Evolutionary conservation across 306 rosid species (phyloP), one percentile per base, ranked within the genome.

Genomic region (Casuarina equisetifolia): DNA sequence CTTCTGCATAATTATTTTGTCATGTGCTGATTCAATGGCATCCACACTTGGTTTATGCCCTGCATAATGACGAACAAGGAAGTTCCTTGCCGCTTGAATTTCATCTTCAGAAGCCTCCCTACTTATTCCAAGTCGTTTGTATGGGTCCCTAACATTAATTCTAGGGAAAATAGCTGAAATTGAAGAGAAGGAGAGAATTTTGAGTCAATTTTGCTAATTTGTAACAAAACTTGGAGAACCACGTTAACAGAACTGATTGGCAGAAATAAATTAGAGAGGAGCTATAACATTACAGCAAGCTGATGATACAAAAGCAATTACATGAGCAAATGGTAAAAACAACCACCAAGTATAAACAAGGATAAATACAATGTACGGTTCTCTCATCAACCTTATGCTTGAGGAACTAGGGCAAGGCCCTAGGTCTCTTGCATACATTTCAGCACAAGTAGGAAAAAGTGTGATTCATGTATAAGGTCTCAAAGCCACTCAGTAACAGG

Each of bases 81-180:
- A 95, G 86, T 92, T 95, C 82, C 99, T 92, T 43, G 97, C 99
- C 42, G 82, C 87, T 85, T 95, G 97, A 86, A 92, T 95, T 84
- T 95, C 99, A 72, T 91, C 96, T 85, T 95, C 97, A 50, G 97
- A 92, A 62, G 99, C 99, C 74, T 95, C 99, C 83, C 69, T 95
- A 82, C 92, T 92, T 73, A 95, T 88, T 71, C 99, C 99, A 76
- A 95, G 98, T 83, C 97, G 88, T 80, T 91, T 92, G 85, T 92
- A 92, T 59, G 98, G 98, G 76, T 95, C 97, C 84, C 70, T 85
- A 81, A 92, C 93, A 88, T 83, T 84, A 77, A 95, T 95, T 90
- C 98, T 91, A 54, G 97, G 98, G 69, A 95, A 95, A 76, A 88
- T 85, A 61, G 87, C 97, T 95, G 91, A 76, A 83, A 84, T 81